Percentiles rank a stretch among this genome's conserved stretches.
Conservation (phyloP, 306 rosid genomes). For the Pueraria montana region DNA sequence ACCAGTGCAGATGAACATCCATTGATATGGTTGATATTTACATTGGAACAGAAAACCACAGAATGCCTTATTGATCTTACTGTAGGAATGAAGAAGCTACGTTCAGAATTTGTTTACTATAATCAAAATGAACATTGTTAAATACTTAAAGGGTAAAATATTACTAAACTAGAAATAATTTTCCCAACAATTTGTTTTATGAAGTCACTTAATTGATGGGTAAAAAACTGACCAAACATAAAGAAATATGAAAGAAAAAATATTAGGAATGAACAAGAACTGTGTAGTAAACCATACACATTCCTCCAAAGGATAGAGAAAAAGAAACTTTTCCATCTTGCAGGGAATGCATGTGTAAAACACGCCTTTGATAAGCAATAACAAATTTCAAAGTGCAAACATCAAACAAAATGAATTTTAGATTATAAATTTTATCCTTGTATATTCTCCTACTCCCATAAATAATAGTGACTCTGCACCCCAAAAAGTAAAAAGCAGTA, state of each 20-base stretch:
- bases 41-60: conserved; percentile 78
- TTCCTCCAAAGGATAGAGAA: neutral
- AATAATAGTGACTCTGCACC: too few relatives aligned
- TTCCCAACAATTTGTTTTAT: neutral
- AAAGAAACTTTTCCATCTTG: too few relatives aligned
- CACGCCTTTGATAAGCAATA: neutral
- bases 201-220: neutral
- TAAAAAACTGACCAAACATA: conserved; percentile 1
- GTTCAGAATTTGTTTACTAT: conserved; percentile 27
- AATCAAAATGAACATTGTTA: conserved; percentile 1
- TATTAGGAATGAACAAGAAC: neutral
- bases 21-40: conserved; percentile 52
- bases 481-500: conserved; percentile 6
- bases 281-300: neutral
- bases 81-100: conserved; percentile 57
- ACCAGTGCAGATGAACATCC: conserved; percentile 46
- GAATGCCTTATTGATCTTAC: conserved; percentile 91
- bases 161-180: neutral
- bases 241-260: conserved; percentile 12
- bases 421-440: neutral
- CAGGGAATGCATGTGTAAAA: too few relatives aligned
- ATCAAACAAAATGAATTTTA: conserved; percentile 4
- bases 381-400: conserved; percentile 33
- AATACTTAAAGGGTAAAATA: neutral
- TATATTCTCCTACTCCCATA: neutral